Evolutionary conservation across 108 stramenopile genomes (phyloP).

Genomic region (Skeletonema grethae): DNA sequence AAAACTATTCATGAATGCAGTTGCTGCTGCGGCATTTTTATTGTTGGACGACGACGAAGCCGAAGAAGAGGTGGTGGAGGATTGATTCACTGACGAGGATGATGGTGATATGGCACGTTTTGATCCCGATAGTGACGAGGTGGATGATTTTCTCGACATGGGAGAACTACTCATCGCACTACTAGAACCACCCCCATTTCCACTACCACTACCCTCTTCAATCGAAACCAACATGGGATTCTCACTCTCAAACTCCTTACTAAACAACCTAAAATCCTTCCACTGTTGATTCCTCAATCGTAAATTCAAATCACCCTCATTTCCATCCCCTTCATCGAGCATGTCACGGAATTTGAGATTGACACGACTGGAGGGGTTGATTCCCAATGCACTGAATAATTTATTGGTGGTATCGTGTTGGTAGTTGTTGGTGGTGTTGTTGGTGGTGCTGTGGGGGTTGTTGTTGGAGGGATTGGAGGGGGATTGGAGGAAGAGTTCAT

Average conservation of each 20-base stretch:
- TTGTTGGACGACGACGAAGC: too few relatives aligned
- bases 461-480: too few relatives aligned
- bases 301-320: conserved; percentile 33
- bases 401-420: background rate
- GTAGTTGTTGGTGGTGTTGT: background rate
- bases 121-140: background rate
- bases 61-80: background rate
- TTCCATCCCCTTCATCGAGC: conserved; percentile 42
- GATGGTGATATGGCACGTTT: conserved; percentile 5
- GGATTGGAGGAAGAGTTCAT: background rate
- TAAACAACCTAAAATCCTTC: conserved; percentile 31
- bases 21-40: too few relatives aligned
- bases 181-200: background rate
- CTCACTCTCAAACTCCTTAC: conserved; percentile 3
- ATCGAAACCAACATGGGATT: conserved; percentile 2
- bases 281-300: conserved; percentile 36
- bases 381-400: background rate
- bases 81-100: background rate
- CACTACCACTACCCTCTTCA: background rate
- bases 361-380: background rate
- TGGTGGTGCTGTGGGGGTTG: background rate
- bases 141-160: background rate
- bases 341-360: conserved; percentile 39
- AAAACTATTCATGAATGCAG: conserved; percentile 1
- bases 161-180: too few relatives aligned